Conservation (phyloP, 768 basidiomycete species). For the Tulasnella sp. region DNA sequence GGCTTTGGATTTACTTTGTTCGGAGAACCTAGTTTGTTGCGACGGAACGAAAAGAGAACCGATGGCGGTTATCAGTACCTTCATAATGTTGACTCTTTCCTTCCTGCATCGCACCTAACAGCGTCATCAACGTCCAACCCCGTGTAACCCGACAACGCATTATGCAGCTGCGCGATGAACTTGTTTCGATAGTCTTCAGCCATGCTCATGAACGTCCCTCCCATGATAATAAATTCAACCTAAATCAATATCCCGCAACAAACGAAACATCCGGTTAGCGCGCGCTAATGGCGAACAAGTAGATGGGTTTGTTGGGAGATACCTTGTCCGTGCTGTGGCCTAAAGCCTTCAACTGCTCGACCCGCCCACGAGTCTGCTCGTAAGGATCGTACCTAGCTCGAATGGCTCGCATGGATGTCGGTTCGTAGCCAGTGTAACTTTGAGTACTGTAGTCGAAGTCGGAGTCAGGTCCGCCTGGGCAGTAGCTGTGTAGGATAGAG, state of each 20-base stretch:
- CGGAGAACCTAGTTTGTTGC: conserved; percentile 64
- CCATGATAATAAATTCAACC: conserved; percentile 95
- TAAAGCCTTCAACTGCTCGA: conserved; percentile 92
- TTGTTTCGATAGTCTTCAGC: conserved; percentile 91
- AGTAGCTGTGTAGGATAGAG: conserved; percentile 59
- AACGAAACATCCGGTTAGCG: background rate
- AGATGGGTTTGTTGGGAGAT: background rate
- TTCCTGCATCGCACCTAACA: conserved; percentile 55
- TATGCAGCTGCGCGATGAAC: conserved; percentile 94
- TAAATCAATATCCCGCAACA: conserved; percentile 35
- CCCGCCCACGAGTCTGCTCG: conserved; percentile 90
- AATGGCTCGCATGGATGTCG: conserved; percentile 98
- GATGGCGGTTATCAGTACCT: too few species aligned
- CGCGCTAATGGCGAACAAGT: too few species aligned
- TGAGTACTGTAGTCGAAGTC: conserved; percentile 99
- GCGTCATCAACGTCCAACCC: conserved; percentile 94
- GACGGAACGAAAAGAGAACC: too few species aligned
- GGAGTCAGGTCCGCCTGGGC: conserved; percentile 97
- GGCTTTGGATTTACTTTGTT: conserved; percentile 95
- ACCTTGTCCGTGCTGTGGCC: conserved; percentile 98
- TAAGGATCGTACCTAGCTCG: conserved; percentile 95
- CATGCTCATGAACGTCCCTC: conserved; percentile 99
- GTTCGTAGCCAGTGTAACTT: conserved; percentile 91
- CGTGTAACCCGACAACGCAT: conserved; percentile 92
- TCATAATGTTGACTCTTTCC: too few species aligned